phyloP scores from a whole-genome alignment of 768 basidiomycete species.

The Paxillus rubicundulus region DNA sequence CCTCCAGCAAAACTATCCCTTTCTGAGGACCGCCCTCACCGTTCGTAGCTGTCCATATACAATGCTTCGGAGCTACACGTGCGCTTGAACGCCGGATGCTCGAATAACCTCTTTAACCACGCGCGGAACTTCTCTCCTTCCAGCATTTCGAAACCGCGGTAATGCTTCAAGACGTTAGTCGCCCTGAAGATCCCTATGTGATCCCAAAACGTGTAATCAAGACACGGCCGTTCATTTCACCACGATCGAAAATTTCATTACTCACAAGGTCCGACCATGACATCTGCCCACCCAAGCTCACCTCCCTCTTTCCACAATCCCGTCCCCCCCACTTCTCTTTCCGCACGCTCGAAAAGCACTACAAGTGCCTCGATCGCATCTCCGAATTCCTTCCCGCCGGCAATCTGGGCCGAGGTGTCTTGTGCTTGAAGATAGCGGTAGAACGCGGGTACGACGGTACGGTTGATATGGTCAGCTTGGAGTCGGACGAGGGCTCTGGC shows the following conservation, averaged over 20 bases:
- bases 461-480: slow-evolving; percentile 66
- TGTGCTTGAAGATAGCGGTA: slow-evolving; percentile 76
- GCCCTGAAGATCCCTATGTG: slow-evolving; percentile 67
- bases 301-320: slow-evolving; percentile 62
- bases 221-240: no score
- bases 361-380: slow-evolving; percentile 51
- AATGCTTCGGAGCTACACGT: slow-evolving; percentile 69
- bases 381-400: slow-evolving; percentile 52
- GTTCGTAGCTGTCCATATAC: slow-evolving; percentile 71
- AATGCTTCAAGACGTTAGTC: slow-evolving; percentile 59
- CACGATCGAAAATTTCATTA: slow-evolving; percentile 8
- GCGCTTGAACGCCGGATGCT: slow-evolving; percentile 59
- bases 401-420: slow-evolving; percentile 49
- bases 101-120: slow-evolving; percentile 54
- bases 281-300: slow-evolving; percentile 60
- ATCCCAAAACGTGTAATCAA: background rate
- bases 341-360: slow-evolving; percentile 49
- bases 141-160: slow-evolving; percentile 63
- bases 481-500: slow-evolving; percentile 65
- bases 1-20: background rate
- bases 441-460: slow-evolving; percentile 64
- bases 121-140: slow-evolving; percentile 45
- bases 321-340: slow-evolving; percentile 45
- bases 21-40: slow-evolving; percentile 34
- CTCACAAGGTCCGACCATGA: slow-evolving; percentile 71